These are phyloP conservation scores for Carex littledalei DNA, from an alignment of 176 grass and related monocot genomes.

Conservation along the genomic window DNA sequence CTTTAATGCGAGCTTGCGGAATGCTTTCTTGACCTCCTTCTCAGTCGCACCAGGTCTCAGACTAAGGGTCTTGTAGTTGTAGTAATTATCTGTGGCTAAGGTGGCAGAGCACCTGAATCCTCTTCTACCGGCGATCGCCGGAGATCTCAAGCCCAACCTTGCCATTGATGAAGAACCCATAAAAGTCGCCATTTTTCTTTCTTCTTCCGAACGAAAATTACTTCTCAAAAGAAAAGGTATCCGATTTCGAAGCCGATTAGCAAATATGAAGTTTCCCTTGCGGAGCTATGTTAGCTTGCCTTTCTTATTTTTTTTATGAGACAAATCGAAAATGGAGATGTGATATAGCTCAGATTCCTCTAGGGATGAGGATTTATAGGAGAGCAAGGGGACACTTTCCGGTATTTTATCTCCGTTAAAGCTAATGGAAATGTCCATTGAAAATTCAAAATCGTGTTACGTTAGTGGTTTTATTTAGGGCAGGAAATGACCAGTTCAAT, in stretches of 20 bases:
- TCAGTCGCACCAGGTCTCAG: constrained; percentile 29
- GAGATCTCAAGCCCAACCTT: neutral
- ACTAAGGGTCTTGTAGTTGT: constrained; percentile 35
- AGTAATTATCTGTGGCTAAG: constrained; percentile 23
- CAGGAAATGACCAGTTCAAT: neutral
- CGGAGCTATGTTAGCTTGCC: neutral
- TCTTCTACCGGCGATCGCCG: neutral
- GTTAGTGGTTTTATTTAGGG: neutral
- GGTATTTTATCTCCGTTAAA: neutral
- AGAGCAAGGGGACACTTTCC: neutral
- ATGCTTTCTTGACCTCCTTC: constrained; percentile 45
- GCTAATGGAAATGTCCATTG: neutral
- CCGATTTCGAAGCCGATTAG: neutral
- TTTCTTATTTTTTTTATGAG: neutral
- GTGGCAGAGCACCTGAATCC: constrained; percentile 25
- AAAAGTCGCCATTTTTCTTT: constrained; percentile 22
- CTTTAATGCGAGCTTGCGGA: constrained; percentile 38
- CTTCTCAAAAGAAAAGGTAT: neutral
- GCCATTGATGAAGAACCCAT: constrained; percentile 10
- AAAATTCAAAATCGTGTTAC: neutral
- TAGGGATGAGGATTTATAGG: neutral
- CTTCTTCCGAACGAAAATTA: neutral
- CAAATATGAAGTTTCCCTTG: neutral
- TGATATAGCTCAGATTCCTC: neutral
- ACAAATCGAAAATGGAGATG: neutral